phyloP scores from a whole-genome alignment of 192 early-diverging fungal genomes.

The Lobosporangium transversale region DNA sequence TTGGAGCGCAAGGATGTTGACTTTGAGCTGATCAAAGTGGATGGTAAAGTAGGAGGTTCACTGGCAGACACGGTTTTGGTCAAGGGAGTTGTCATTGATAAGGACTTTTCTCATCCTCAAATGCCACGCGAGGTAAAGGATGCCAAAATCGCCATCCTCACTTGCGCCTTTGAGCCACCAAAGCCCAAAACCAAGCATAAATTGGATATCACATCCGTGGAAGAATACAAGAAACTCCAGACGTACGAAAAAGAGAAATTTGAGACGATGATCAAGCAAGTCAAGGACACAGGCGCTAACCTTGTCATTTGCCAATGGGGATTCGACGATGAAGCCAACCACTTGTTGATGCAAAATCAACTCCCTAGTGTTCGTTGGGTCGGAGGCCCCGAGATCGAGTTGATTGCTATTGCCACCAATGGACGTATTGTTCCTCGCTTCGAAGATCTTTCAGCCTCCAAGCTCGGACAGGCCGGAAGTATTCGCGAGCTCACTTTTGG shows the following conservation, averaged over 20 bases:
- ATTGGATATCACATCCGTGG: conserved; percentile 97
- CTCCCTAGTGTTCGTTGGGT: conserved; percentile 99
- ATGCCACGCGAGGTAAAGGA: conserved; percentile 97
- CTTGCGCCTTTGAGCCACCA: conserved; percentile 99
- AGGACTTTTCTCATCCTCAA: conserved; percentile 99
- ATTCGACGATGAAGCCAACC: conserved; percentile 99
- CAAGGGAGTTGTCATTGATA: conserved; percentile 98
- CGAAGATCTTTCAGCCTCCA: conserved; percentile 87
- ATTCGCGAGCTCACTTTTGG: conserved; percentile 97
- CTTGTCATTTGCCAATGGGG: conserved; percentile 99
- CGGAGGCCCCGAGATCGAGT: conserved; percentile 98
- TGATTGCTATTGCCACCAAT: conserved; percentile 99
- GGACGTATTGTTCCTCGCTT: conserved; percentile 99
- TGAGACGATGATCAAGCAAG: conserved; percentile 94
- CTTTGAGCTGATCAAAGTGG: conserved; percentile 99
- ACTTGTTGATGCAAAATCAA: conserved; percentile 96
- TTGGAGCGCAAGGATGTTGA: conserved; percentile 99
- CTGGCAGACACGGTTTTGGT: conserved; percentile 93
- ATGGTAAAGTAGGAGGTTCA: conserved; percentile 98
- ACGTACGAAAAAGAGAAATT: conserved; percentile 97
- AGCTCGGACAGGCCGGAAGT: conserved; percentile 93
- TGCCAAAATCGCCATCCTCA: conserved; percentile 98
- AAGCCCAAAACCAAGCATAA: conserved; percentile 99
- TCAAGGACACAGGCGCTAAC: conserved; percentile 98
- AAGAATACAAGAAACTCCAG: conserved; percentile 98